Conservation (phyloP, 176 grass and related monocot species). For the Oryza glumipatula region DNA sequence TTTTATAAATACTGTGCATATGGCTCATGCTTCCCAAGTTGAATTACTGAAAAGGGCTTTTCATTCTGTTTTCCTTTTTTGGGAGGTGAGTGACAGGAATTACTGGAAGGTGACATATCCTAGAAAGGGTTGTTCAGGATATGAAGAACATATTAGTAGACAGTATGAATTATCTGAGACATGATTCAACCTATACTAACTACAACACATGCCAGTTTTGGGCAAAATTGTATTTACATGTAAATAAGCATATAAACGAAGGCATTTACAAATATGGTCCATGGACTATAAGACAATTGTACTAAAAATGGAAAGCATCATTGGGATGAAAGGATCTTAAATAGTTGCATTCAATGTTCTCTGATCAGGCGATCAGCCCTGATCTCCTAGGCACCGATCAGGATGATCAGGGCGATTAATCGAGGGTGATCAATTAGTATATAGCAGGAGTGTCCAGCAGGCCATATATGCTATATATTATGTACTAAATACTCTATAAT, state of each 20-base stretch:
- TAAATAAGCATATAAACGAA: conserved; percentile 9
- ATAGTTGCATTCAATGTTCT: too few species aligned
- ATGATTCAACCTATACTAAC: not conserved
- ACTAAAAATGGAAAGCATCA: not conserved
- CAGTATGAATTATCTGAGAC: not conserved
- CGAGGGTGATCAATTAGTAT: too few species aligned
- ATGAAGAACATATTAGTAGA: conserved; percentile 7
- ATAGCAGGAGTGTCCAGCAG: too few species aligned
- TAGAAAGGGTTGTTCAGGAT: conserved; percentile 1
- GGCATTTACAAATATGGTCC: not conserved
- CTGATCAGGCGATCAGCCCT: too few species aligned
- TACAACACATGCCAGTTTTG: not conserved
- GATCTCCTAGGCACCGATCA: too few species aligned
- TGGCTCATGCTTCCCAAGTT: conserved; percentile 12
- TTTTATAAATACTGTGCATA: not conserved
- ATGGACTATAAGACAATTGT: not conserved
- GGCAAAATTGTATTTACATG: conserved; percentile 12
- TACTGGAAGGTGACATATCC: not conserved
- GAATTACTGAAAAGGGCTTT: not conserved
- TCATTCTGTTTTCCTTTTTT: too few species aligned
- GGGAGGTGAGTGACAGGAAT: not conserved
- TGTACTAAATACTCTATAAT: too few species aligned
- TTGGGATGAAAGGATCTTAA: not conserved
- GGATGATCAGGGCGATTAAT: too few species aligned
- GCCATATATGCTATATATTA: too few species aligned